Evolutionary conservation across 768 basidiomycete species (phyloP).

Genomic region (Trametes cingulata): DNA sequence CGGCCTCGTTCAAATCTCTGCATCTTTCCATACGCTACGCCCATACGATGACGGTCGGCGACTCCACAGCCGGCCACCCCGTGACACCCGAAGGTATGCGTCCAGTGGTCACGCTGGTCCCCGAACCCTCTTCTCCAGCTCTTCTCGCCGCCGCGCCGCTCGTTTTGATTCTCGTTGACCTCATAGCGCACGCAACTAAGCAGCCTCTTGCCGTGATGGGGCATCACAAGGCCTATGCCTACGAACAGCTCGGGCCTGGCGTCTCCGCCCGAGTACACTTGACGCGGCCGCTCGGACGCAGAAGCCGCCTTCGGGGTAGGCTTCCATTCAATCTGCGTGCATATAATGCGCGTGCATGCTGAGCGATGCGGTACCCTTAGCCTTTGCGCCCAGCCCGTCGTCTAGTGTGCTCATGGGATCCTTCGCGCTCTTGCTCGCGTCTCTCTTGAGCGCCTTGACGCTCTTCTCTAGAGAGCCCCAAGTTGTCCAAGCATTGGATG

Average conservation of each 20-base stretch:
- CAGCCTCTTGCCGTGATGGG: neutral
- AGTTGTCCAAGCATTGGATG: slow-evolving; percentile 16
- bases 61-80: neutral
- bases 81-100: neutral
- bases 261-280: neutral
- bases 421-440: slow-evolving; percentile 9
- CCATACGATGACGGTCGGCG: neutral
- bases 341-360: neutral
- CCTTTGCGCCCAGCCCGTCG: neutral
- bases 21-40: neutral
- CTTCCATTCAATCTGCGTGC: neutral
- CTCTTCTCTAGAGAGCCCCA: neutral
- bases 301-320: neutral
- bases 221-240: slow-evolving; percentile 6
- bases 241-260: neutral
- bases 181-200: neutral
- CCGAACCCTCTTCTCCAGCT: neutral
- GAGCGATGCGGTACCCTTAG: neutral
- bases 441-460: slow-evolving; percentile 9
- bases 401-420: slow-evolving; percentile 7
- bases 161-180: neutral
- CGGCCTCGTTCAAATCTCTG: neutral
- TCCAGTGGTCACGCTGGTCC: neutral
- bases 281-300: neutral
- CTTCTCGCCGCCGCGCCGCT: neutral